Conservation (phyloP, 257 asterid species). For the Solanum medicagineum region DNA sequence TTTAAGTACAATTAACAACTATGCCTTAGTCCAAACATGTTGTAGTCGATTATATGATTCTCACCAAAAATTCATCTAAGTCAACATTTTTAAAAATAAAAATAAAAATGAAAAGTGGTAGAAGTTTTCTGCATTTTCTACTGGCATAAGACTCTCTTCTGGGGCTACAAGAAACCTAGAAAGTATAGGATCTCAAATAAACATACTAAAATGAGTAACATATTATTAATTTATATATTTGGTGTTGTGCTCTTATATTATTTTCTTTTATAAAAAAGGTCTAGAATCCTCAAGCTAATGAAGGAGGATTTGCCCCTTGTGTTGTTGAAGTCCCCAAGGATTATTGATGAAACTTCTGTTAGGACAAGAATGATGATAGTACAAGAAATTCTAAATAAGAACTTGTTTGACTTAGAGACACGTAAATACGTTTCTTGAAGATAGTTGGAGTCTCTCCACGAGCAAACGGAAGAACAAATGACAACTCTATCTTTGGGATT, state of each 20-base stretch:
- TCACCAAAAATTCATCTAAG: background rate
- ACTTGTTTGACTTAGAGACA: too few relatives aligned
- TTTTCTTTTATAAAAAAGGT: constrained; percentile 29
- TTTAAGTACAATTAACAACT: background rate
- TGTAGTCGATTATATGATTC: background rate
- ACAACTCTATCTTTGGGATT: too few relatives aligned
- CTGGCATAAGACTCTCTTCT: background rate
- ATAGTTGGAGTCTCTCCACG: too few relatives aligned
- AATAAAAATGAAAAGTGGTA: background rate
- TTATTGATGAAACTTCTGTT: constrained; percentile 36
- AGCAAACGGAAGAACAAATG: too few relatives aligned
- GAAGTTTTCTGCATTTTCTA: background rate
- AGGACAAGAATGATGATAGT: too few relatives aligned
- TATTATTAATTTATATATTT: background rate
- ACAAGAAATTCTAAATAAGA: too few relatives aligned
- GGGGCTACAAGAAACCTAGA: background rate
- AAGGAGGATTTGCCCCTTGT: constrained; percentile 82
- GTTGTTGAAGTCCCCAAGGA: constrained; percentile 73
- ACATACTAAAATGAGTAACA: background rate
- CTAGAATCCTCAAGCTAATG: constrained; percentile 78
- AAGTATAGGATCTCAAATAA: background rate
- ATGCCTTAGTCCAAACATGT: background rate
- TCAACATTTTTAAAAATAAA: background rate
- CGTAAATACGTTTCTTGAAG: too few relatives aligned
- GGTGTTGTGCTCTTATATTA: background rate